These are phyloP conservation scores for Sabuloglossum arenarium DNA, from an alignment of 495 filamentous ascomycete species.

Conservation along the genomic window DNA sequence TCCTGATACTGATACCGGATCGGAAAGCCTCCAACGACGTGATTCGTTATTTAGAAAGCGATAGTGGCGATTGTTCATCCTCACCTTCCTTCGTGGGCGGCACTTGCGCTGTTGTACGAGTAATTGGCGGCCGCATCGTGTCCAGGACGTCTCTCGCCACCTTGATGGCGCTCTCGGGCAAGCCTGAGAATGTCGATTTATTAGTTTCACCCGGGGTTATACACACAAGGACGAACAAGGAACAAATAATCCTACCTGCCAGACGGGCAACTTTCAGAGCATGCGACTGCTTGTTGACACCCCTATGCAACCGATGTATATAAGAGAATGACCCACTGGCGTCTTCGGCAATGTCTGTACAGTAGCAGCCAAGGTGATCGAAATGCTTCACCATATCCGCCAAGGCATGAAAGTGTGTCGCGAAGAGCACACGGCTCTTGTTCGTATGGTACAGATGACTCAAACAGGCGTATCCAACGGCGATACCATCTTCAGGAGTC, in stretches of 20 bases:
- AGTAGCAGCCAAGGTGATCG: constrained; percentile 53
- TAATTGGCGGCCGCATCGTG: not conserved
- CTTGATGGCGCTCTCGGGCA: constrained; percentile 37
- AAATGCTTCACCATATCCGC: constrained; percentile 48
- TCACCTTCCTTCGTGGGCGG: not conserved
- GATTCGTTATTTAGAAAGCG: not conserved
- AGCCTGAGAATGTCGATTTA: not conserved
- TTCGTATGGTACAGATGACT: constrained; percentile 62
- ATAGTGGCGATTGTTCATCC: not conserved
- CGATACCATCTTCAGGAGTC: constrained; percentile 74
- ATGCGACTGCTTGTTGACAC: constrained; percentile 72
- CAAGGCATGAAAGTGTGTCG: constrained; percentile 80
- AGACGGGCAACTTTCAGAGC: constrained; percentile 80
- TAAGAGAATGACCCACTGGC: constrained; percentile 51
- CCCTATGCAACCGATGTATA: constrained; percentile 57
- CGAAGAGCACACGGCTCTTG: constrained; percentile 64
- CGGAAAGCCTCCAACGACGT: no score
- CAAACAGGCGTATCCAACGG: constrained; percentile 73
- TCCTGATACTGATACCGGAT: no score
- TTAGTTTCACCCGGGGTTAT: not conserved
- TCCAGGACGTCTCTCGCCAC: constrained; percentile 28
- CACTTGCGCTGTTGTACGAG: not conserved
- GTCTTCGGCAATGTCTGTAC: constrained; percentile 70
- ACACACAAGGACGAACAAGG: not conserved
- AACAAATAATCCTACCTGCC: constrained; percentile 30